phyloP scores from a whole-genome alignment of 805 yeast species.

The Lachancea lanzarotensis region DNA sequence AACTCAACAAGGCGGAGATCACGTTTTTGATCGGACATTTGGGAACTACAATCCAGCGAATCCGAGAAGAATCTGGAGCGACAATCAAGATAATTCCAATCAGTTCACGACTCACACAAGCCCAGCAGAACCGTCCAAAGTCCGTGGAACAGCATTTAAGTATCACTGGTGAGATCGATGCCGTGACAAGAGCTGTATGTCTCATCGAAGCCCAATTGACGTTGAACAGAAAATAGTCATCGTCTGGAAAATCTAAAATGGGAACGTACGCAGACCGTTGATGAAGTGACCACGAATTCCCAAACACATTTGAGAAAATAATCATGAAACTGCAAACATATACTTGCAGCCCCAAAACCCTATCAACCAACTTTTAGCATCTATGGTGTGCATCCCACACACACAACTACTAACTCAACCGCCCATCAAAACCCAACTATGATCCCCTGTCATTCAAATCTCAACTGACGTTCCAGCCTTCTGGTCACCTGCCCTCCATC shows the following conservation, averaged over 20 bases:
- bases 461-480: too few species aligned
- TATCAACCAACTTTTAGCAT: too few species aligned
- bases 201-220: slow-evolving; percentile 24
- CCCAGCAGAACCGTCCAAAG: slow-evolving; percentile 12
- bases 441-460: too few species aligned
- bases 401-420: too few species aligned
- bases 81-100: slow-evolving; percentile 37
- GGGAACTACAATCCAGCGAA: slow-evolving; percentile 35
- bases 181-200: slow-evolving; percentile 24
- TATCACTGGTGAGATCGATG: slow-evolving; percentile 27
- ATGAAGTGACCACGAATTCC: too few species aligned
- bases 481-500: neutral
- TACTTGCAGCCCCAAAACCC: too few species aligned
- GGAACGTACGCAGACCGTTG: too few species aligned
- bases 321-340: too few species aligned
- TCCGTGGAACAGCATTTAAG: slow-evolving; percentile 25
- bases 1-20: slow-evolving; percentile 32
- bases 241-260: neutral
- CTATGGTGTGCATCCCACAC: too few species aligned
- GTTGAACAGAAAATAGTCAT: slow-evolving; percentile 11
- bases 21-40: slow-evolving; percentile 38
- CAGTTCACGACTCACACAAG: slow-evolving; percentile 11
- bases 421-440: too few species aligned
- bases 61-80: slow-evolving; percentile 35
- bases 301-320: too few species aligned